phyloP scores from a whole-genome alignment of 306 rosid genomes.

The Geum urbanum region DNA sequence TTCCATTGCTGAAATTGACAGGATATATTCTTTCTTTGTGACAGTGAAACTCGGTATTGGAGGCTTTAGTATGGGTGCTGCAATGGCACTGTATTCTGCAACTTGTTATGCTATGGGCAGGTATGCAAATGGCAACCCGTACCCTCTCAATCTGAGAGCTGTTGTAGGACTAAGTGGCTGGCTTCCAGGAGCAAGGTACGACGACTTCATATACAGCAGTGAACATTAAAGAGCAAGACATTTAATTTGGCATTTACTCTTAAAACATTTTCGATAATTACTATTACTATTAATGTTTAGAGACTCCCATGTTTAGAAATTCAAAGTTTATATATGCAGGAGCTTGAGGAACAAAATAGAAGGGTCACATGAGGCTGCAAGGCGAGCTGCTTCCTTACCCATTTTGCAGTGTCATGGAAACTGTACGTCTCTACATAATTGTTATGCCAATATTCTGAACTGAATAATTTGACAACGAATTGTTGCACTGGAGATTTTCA shows the following conservation, averaged over 20 bases:
- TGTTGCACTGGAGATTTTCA: not conserved
- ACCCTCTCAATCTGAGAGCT: slow-evolving; percentile 74
- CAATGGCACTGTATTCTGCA: slow-evolving; percentile 92
- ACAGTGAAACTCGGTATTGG: slow-evolving; percentile 96
- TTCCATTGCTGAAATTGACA: slow-evolving; percentile 17
- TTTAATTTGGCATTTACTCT: not conserved
- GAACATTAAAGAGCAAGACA: too few relatives aligned
- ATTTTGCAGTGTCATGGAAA: slow-evolving; percentile 78
- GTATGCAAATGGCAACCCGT: slow-evolving; percentile 75
- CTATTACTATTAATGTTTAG: not conserved
- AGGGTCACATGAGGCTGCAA: slow-evolving; percentile 72
- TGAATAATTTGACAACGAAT: not conserved
- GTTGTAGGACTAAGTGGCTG: slow-evolving; percentile 95
- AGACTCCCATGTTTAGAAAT: not conserved
- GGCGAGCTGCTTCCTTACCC: slow-evolving; percentile 85
- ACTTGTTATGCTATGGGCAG: slow-evolving; percentile 88
- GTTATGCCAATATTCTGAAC: not conserved
- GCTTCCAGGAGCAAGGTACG: slow-evolving; percentile 99
- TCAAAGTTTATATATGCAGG: slow-evolving; percentile 39
- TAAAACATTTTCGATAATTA: not conserved
- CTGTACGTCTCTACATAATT: slow-evolving; percentile 39
- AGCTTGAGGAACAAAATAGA: slow-evolving; percentile 80
- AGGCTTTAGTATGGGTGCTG: slow-evolving; percentile 99
- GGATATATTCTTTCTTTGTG: slow-evolving; percentile 24
- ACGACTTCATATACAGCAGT: slow-evolving; percentile 1